Base-by-base conservation (phyloP, 225 moss, liverwort and hornwort species). In the Asterella californica region DNA sequence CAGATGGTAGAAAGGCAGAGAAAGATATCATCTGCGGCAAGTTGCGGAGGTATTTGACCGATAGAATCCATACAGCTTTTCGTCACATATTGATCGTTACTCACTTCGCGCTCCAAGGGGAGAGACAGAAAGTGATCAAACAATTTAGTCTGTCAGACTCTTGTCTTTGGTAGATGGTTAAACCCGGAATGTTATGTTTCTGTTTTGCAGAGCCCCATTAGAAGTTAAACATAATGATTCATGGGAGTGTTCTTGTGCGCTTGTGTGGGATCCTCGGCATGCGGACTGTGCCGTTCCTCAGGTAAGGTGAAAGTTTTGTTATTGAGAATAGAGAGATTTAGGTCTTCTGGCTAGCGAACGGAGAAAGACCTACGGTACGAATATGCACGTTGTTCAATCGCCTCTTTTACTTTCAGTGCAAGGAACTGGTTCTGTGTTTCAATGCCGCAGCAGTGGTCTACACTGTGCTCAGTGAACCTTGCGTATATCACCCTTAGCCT, bases 181-280 rank as follows among this genome's bases (percentile, higher is more conserved):
- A 52, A 33, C 74, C 1, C 74, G 18, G 19, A 18, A 14, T 61
- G 18, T 42, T 10, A 19, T 42, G n/a, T 53, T 12, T 18, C 2
- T 76, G 45, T 60, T 49, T 52, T 80, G 61, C 85, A 88, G 87
- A 75, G 85, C 83, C 29, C 87, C 87, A 47, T 24, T 78, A 62
- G 67, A 67, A 36, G 19, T 76, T 34, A 34, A 72, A 33, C 70
- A 74, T 24, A 72, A 85, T 81, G 79, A 83, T 2, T 18, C 71
- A 15, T 88, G 87, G 87, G 87, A 88, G 61, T 88, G 87, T 76
- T 88, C 87, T 34, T 88, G 87, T 72, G 87, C 85, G 24, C 78
- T 88, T 22, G 71, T 63, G 1, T 88, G 87, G 87, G 85, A 88
- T 33, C 87, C 87, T 61, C 83, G 85, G 59, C 87, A 88, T 76